Conservation (phyloP, 805 yeast species). For the Kuraishia molischiana region DNA sequence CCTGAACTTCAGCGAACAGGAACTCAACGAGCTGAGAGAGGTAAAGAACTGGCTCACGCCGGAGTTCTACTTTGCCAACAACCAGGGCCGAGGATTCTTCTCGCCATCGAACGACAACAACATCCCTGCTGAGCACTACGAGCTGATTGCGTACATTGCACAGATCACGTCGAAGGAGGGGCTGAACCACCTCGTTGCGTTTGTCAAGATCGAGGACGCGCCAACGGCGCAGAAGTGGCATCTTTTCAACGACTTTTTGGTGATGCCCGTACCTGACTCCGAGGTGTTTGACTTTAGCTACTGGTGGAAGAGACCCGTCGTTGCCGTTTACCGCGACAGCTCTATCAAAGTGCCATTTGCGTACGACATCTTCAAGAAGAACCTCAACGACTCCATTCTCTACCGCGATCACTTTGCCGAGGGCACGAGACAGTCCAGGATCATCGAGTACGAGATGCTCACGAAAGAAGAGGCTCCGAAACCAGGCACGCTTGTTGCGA, state of each 20-base stretch:
- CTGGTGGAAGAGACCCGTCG: constrained; percentile 80
- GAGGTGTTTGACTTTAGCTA: constrained; percentile 69
- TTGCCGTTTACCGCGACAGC: constrained; percentile 52
- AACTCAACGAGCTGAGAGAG: constrained; percentile 39
- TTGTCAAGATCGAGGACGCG: constrained; percentile 33
- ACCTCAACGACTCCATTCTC: constrained; percentile 53
- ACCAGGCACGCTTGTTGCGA: constrained; percentile 74
- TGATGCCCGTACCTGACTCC: constrained; percentile 57
- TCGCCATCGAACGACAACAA: constrained; percentile 17
- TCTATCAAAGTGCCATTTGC: constrained; percentile 28
- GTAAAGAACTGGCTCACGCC: constrained; percentile 51
- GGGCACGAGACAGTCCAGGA: constrained; percentile 47
- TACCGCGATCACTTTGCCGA: constrained; percentile 69
- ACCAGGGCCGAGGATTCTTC: constrained; percentile 27
- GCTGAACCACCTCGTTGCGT: constrained; percentile 51
- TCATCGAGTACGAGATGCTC: constrained; percentile 58
- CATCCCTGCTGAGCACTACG: constrained; percentile 32
- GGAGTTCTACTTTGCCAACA: constrained; percentile 40
- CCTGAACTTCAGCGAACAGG: constrained; percentile 42
- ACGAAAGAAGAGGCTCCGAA: constrained; percentile 62
- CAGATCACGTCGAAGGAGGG: constrained; percentile 50
- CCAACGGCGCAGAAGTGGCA: constrained; percentile 44
- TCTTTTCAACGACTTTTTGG: constrained; percentile 86
- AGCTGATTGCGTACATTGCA: constrained; percentile 61
- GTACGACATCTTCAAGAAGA: constrained; percentile 41